phyloP scores from a whole-genome alignment of 805 yeast species.

The Nakazawaea ernobii region DNA sequence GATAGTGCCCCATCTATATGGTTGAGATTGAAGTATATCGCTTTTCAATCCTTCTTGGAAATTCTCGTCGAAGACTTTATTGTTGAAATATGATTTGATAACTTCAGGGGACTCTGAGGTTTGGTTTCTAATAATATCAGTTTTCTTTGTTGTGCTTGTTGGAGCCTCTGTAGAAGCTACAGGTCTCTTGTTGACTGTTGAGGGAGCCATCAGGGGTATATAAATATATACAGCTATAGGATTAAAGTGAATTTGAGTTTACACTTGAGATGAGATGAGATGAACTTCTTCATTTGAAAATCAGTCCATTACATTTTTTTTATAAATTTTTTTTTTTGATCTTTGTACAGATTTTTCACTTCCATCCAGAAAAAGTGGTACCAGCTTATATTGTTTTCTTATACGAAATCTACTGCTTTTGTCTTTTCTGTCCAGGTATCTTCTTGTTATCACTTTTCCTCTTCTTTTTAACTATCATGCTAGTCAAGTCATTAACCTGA shows the following conservation, averaged over 20 bases:
- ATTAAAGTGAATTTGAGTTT: too few species aligned
- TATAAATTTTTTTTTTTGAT: neutral
- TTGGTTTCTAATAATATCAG: neutral
- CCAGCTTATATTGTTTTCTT: neutral
- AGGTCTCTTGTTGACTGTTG: neutral
- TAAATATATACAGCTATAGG: too few species aligned
- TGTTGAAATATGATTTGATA: slow-evolving; percentile 37
- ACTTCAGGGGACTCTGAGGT: neutral
- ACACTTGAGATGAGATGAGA: slow-evolving; percentile 5
- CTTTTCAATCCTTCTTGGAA: slow-evolving; percentile 34
- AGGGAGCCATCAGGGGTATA: neutral
- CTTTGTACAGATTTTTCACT: neutral
- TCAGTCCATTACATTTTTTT: neutral
- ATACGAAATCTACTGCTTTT: neutral
- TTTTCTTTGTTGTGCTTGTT: neutral
- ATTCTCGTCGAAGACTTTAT: slow-evolving; percentile 37
- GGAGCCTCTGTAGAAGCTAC: neutral
- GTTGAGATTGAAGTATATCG: slow-evolving; percentile 52
- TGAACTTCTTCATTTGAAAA: slow-evolving; percentile 1
- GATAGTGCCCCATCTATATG: slow-evolving; percentile 89
- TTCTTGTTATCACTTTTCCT: slow-evolving; percentile 17
- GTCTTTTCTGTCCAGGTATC: slow-evolving; percentile 4
- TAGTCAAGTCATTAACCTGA: slow-evolving; percentile 55
- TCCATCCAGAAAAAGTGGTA: too few species aligned
- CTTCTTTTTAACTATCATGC: slow-evolving; percentile 55